Base-by-base conservation (phyloP, 106 monocot genomes). In the Chionographis japonica region DNA sequence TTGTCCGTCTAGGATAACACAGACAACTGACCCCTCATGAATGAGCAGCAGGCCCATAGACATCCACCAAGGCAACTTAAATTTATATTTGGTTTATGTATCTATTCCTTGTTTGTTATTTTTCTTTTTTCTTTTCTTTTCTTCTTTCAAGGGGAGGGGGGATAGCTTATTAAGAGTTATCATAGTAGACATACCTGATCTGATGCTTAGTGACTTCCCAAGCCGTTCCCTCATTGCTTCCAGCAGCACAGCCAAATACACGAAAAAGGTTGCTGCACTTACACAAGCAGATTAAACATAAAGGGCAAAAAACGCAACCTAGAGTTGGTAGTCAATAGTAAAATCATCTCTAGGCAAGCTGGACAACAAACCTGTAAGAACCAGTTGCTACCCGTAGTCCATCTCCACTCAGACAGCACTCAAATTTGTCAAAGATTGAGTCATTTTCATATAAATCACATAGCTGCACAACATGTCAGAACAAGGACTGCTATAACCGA, bases 161-260 rank as follows among this genome's bases (percentile, higher is more conserved):
- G 27, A 27, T 27, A 27, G 27, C 27, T 27, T 27, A 27, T 27
- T 27, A 40, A 60, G 3, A 54, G 20, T 36, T 11, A 59, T 19
- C 42, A 20, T 8, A 4, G 27, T n/a, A 52, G 50, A 37, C 49
- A 67, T 62, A 87, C 88, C 88, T 88, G 78, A 78, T 81, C 36
- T 84, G 88, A 61, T 80, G 81, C 69, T 75, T 81, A 70, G 75
- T 88, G 11, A 81, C 88, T 68, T 88, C 88, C 77, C 84, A 76
- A 37, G 88, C 84, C 11, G 81, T 81, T 69, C 78, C 72, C 55
- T 88, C 84, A 8, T 18, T 75, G 66, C 84, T 88, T 67, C 78
- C 83, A 67, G 80, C 56, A 66, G 56, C 71, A 78, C 68, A 81
- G 65, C 84, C 84, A 78, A 88, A 88, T 12, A 88, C 88, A 59